A percentile compares a stretch with the other conserved stretches of the same genome.
phyloP scores from a whole-genome alignment of 495 filamentous ascomycete genomes.

The Astrothelium macrocarpum region DNA sequence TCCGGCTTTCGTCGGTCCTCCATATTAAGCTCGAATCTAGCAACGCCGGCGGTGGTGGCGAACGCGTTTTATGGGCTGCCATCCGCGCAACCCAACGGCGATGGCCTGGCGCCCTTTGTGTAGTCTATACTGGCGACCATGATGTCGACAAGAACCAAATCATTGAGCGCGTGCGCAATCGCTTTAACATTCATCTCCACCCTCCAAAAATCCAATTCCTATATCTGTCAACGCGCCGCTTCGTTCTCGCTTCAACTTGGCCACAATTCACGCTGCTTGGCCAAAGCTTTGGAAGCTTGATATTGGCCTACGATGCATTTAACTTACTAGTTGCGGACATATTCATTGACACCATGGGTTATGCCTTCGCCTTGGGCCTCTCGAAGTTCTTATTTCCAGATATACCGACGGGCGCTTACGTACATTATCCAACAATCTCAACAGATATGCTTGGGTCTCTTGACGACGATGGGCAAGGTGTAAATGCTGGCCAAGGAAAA shows the following conservation, averaged over 20 bases:
- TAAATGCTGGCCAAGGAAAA: conserved; percentile 71
- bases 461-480: conserved; percentile 56
- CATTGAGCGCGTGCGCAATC: conserved; percentile 65
- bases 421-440: conserved; percentile 96
- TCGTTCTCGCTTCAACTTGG: conserved; percentile 72
- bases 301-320: conserved; percentile 90
- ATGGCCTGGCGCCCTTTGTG: conserved; percentile 79
- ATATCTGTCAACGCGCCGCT: conserved; percentile 79
- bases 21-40: conserved; percentile 31
- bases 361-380: conserved; percentile 78
- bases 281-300: conserved; percentile 76
- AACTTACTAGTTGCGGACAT: conserved; percentile 82
- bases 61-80: conserved; percentile 94
- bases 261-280: conserved; percentile 91
- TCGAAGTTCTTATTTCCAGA: conserved; percentile 70
- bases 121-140: conserved; percentile 92
- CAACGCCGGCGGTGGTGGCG: conserved; percentile 92
- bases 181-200: conserved; percentile 89
- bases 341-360: conserved; percentile 97
- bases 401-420: conserved; percentile 84
- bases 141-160: conserved; percentile 72
- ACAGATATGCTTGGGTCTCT: conserved; percentile 93
- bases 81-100: conserved; percentile 82
- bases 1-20: background rate
- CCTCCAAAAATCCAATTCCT: conserved; percentile 75